These are phyloP conservation scores for Diaporthe destruens DNA, from an alignment of 2,329 filamentous ascomycete genomes.

Conservation along the genomic window DNA sequence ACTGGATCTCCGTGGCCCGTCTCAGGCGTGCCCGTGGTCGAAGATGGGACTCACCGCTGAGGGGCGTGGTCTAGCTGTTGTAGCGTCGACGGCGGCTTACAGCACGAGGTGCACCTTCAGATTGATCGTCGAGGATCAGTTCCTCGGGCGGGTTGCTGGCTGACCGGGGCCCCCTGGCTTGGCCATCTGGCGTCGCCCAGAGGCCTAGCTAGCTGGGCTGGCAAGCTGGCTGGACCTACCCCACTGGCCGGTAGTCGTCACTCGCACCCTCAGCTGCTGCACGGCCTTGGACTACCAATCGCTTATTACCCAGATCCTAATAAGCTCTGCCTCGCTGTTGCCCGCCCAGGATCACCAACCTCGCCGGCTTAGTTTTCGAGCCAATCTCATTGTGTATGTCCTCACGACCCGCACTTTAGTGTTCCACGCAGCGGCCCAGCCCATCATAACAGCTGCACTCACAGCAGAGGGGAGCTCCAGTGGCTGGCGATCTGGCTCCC, in stretches of 20 bases:
- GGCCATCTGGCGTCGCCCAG: neutral
- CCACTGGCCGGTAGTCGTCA: constrained; percentile 28
- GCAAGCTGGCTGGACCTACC: constrained; percentile 6
- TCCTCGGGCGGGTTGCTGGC: constrained; percentile 24
- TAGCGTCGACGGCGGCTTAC: constrained; percentile 20
- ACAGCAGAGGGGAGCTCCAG: neutral
- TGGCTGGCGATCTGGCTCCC: constrained; percentile 1
- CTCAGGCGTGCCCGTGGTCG: constrained; percentile 23
- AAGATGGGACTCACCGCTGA: constrained; percentile 32
- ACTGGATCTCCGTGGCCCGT: constrained; percentile 26
- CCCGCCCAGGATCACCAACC: constrained; percentile 6
- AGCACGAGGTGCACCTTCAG: constrained; percentile 9
- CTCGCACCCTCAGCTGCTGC: constrained; percentile 20
- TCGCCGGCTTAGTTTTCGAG: constrained; percentile 16
- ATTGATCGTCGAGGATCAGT: constrained; percentile 28
- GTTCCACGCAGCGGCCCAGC: neutral
- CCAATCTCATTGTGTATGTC: constrained; percentile 27
- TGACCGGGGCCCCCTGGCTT: constrained; percentile 30
- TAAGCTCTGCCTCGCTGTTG: constrained; percentile 11
- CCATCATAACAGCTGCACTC: neutral
- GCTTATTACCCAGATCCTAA: constrained; percentile 31
- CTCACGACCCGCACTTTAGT: neutral
- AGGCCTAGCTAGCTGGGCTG: neutral
- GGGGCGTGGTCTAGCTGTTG: constrained; percentile 30
- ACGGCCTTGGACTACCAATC: constrained; percentile 23